phyloP scores from a whole-genome alignment of 225 moss, liverwort and hornwort species.

The Bryoerythrophyllum caledonicum region DNA sequence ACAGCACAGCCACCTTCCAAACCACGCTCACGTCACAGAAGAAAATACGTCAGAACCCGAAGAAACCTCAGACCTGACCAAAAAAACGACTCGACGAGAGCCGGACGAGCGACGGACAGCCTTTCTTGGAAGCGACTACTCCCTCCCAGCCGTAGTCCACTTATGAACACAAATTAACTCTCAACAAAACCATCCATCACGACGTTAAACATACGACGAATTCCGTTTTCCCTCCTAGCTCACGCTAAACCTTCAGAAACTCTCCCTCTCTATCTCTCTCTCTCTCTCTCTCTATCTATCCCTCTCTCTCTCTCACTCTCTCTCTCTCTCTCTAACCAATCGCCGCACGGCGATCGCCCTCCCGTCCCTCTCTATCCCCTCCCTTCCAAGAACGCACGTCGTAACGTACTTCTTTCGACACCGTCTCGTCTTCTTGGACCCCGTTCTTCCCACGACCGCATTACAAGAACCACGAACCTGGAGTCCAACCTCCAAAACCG shows the following conservation, averaged over 20 bases:
- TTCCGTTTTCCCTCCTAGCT: neutral
- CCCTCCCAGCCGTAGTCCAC: neutral
- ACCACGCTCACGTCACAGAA: conserved; percentile 21
- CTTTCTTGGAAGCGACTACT: conserved; percentile 27
- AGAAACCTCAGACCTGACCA: conserved; percentile 14
- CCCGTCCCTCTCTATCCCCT: conserved; percentile 19
- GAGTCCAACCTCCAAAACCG: conserved; percentile 15
- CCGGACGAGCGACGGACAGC: conserved; percentile 13
- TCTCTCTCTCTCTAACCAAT: too few relatives aligned
- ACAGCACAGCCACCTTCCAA: conserved; percentile 3
- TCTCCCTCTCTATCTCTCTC: neutral
- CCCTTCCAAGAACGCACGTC: conserved; percentile 31
- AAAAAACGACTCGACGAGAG: conserved; percentile 6
- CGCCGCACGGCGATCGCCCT: conserved; percentile 27
- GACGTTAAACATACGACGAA: conserved; percentile 8
- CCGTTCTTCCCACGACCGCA: conserved; percentile 21
- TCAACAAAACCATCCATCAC: conserved; percentile 16
- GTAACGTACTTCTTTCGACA: conserved; percentile 22
- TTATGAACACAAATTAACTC: neutral
- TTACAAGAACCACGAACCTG: conserved; percentile 14
- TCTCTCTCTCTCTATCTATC: too few relatives aligned
- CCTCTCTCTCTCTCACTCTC: too few relatives aligned
- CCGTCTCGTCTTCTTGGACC: conserved; percentile 33
- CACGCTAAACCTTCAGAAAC: conserved; percentile 26
- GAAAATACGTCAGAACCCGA: conserved; percentile 11